Conservation (phyloP, 176 grass and related monocot genomes). For the Bothriochloa decipiens region DNA sequence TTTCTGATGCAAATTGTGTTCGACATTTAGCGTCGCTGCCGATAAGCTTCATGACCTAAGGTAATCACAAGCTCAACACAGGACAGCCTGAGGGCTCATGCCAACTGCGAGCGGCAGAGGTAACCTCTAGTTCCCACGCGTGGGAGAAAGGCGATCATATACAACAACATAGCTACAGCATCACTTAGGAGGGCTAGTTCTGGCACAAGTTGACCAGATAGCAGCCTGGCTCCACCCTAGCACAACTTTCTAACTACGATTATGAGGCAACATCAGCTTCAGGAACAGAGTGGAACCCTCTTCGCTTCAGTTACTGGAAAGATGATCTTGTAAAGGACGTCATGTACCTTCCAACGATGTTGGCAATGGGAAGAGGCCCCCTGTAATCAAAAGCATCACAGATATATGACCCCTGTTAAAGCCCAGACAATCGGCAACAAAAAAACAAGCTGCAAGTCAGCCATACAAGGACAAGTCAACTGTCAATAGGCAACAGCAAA, state of each 20-base stretch:
- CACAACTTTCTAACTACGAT: conserved; percentile 7
- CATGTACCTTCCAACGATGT: conserved; percentile 61
- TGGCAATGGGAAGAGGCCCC: conserved; percentile 49
- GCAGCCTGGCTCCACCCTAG: background rate
- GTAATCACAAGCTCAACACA: conserved; percentile 3
- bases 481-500: background rate
- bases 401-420: background rate
- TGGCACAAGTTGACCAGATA: conserved; percentile 4
- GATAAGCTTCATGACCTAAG: background rate
- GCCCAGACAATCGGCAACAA: background rate
- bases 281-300: background rate
- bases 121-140: background rate
- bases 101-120: background rate
- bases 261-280: background rate
- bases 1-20: background rate
- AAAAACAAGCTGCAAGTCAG: background rate
- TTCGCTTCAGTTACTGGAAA: conserved; percentile 43
- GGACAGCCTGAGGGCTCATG: background rate
- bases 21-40: background rate
- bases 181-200: background rate
- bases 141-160: background rate
- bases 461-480: background rate
- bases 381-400: conserved; percentile 45
- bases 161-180: conserved; percentile 7
- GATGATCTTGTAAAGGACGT: conserved; percentile 55